Base-by-base conservation (phyloP, 2,329 filamentous ascomycete species). In the Fusarium sp. region DNA sequence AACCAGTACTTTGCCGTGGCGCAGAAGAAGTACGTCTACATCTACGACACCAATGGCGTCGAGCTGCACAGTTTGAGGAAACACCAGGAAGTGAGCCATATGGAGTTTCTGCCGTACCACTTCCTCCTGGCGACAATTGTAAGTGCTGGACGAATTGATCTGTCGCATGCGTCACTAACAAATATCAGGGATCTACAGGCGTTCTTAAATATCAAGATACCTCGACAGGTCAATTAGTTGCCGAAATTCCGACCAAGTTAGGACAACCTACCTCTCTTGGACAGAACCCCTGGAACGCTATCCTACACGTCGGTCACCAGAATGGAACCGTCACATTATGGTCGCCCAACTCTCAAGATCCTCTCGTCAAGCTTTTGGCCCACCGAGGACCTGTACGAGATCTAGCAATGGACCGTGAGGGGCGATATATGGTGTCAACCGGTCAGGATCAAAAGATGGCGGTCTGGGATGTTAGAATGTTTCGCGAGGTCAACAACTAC, bases 21-120 rank as follows among this genome's bases (percentile, higher is more conserved):
- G 52, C 96, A 99, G 84, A 98, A 98, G 87, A 97, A 96, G 84
- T 93, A 97, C 77, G 94, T 97, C 74, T 99, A 98, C 85, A 98
- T 99, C 75, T 99, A 99, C 86, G 97, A 98, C 80, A 88, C 91
- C 67, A 90, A 94, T 66, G 97, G 97, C 61, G 94, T 98, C 22
- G 97, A 99, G 85, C 85, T 99, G 64, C 97, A 99, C 82, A 95
- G 94, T 81, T 85, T 99, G 80, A 92, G 92, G 83, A 97, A 97
- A 82, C 96, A 98, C 81, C 90, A 94, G 71, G 97, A 99, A 82
- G 94, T 97, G 16, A 93, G 94, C 14, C 93, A 97, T 82, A 95
- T 99, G 89, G 95, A 98, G 83, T 99, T 98, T 81, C 86, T 98
- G 16, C 96, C 96, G 1, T 98, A 98, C 81, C 97, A 99, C 82